A percentile compares a stretch with the other conserved stretches of the same genome.
Conservation (phyloP, 23 red algal species). For the Gracilaria gracilis region DNA sequence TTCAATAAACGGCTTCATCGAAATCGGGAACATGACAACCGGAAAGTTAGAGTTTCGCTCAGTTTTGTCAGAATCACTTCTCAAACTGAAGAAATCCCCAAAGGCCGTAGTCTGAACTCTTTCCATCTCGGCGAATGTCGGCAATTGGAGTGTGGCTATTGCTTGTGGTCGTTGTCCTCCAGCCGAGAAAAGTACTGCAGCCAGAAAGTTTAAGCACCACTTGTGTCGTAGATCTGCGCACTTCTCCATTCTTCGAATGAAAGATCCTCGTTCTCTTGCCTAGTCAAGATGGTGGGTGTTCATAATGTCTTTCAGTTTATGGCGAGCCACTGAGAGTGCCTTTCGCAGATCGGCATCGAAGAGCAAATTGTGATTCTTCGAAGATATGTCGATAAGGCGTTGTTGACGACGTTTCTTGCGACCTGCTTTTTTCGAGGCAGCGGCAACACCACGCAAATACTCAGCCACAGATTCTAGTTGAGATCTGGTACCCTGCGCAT, state of each 20-base stretch:
- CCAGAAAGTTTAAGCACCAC: slow-evolving; percentile 33
- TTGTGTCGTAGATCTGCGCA: neutral
- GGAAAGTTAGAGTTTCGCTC: neutral
- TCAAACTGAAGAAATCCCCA: neutral
- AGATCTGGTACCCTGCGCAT: too few relatives aligned
- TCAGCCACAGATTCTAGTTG: neutral
- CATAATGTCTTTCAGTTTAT: neutral
- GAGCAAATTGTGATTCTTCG: neutral
- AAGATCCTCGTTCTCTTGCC: neutral
- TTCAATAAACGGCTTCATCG: neutral
- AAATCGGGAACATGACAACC: neutral
- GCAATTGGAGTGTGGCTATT: neutral
- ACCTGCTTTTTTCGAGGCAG: neutral
- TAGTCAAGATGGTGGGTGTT: neutral
- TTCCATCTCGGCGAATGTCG: neutral
- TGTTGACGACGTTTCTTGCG: neutral
- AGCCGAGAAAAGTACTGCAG: neutral
- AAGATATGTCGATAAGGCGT: neutral
- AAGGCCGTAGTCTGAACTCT: neutral
- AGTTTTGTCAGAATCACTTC: neutral
- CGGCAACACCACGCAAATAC: neutral
- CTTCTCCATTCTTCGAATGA: neutral
- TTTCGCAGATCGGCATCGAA: neutral
- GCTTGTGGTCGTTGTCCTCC: slow-evolving; percentile 26
- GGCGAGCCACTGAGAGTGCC: neutral